Evolutionary conservation across 1,139 yeast species (phyloP).

Genomic region (Yamadazyma aaseri): DNA sequence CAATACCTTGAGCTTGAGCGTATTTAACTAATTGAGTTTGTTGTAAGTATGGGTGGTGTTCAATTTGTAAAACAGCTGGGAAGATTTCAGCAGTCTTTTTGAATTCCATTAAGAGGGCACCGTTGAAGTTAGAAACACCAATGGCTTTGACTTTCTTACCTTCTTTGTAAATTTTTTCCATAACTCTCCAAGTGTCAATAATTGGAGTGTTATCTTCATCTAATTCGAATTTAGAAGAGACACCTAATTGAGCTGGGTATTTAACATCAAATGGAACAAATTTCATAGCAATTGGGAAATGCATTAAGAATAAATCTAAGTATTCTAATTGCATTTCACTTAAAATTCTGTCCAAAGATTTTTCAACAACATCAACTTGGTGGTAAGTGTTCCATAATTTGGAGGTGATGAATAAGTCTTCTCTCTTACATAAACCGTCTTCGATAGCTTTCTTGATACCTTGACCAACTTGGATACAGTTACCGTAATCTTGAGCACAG

Average conservation of each 20-base stretch:
- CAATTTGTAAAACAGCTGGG: slow-evolving; percentile 85
- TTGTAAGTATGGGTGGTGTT: slow-evolving; percentile 88
- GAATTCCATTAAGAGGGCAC: slow-evolving; percentile 67
- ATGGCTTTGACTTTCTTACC: slow-evolving; percentile 58
- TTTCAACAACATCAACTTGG: slow-evolving; percentile 57
- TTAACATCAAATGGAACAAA: slow-evolving; percentile 68
- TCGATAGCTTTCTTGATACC: slow-evolving; percentile 64
- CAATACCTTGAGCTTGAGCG: slow-evolving; percentile 60
- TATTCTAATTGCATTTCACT: slow-evolving; percentile 65
- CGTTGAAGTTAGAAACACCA: slow-evolving; percentile 80
- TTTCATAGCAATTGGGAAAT: slow-evolving; percentile 77
- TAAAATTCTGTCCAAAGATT: slow-evolving; percentile 63
- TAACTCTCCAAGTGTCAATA: slow-evolving; percentile 75
- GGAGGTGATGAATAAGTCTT: slow-evolving; percentile 72
- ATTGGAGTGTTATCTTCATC: slow-evolving; percentile 76
- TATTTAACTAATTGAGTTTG: slow-evolving; percentile 67
- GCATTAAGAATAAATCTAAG: slow-evolving; percentile 72
- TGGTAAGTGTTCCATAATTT: slow-evolving; percentile 82
- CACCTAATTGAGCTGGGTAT: slow-evolving; percentile 75
- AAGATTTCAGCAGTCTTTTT: slow-evolving; percentile 67
- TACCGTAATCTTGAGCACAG: slow-evolving; percentile 78
- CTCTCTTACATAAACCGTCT: slow-evolving; percentile 68
- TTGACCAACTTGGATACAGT: slow-evolving; percentile 70
- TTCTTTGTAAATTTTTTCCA: slow-evolving; percentile 57
- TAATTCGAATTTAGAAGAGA: slow-evolving; percentile 55